Evolutionary conservation across 2,329 filamentous ascomycete genomes (phyloP).

Genomic region (Colletotrichum trifolii): DNA sequence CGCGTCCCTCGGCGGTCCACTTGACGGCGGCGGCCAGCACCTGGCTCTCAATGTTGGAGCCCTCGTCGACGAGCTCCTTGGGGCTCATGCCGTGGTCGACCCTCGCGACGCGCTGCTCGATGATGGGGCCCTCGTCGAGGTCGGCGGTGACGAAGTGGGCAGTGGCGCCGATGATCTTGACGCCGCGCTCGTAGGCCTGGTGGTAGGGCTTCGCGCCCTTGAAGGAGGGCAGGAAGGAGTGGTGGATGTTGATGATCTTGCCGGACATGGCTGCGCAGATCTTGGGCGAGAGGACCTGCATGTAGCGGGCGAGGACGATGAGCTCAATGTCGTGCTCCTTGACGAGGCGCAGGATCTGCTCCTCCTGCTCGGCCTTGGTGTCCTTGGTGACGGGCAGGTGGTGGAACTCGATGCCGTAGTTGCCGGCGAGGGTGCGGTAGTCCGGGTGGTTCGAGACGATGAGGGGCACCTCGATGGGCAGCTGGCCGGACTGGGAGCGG

Average conservation of each 20-base stretch:
- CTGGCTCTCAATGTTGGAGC: conserved; percentile 86
- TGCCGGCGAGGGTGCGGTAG: conserved; percentile 73
- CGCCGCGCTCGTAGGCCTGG: conserved; percentile 85
- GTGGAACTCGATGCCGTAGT: conserved; percentile 82
- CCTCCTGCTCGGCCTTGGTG: conserved; percentile 80
- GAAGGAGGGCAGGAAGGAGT: conserved; percentile 87
- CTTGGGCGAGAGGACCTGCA: conserved; percentile 83
- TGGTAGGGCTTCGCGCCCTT: conserved; percentile 91
- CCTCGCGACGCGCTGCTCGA: conserved; percentile 82
- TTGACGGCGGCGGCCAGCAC: conserved; percentile 84
- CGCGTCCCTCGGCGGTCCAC: conserved; percentile 82
- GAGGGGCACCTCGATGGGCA: conserved; percentile 79
- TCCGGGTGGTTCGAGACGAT: conserved; percentile 88
- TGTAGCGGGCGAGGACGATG: conserved; percentile 85
- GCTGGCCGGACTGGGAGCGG: conserved; percentile 78
- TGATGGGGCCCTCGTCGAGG: conserved; percentile 87
- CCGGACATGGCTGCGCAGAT: conserved; percentile 84
- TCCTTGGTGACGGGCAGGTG: conserved; percentile 84
- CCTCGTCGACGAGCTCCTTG: conserved; percentile 81
- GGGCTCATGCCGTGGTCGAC: conserved; percentile 82
- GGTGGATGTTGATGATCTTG: conserved; percentile 92
- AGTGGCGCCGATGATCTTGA: conserved; percentile 89
- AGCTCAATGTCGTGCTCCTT: conserved; percentile 77
- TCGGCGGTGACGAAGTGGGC: conserved; percentile 89
- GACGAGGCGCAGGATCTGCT: conserved; percentile 76